Evolutionary conservation across 768 basidiomycete species (phyloP).

Genomic region (Sarcodon sp.): DNA sequence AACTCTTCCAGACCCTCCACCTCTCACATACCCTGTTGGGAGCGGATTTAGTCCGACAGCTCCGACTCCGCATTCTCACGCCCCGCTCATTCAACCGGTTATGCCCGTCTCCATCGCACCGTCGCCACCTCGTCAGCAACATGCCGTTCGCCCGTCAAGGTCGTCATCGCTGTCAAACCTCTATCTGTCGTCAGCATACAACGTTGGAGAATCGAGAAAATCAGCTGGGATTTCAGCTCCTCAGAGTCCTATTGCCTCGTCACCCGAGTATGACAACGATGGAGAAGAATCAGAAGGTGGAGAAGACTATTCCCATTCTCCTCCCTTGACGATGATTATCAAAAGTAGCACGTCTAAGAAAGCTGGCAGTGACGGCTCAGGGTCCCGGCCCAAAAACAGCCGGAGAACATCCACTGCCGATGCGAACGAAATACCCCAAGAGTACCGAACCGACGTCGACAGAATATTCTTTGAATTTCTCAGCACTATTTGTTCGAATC

Average conservation of each 20-base stretch:
- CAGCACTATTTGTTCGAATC: constrained; percentile 78
- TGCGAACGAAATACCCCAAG: constrained; percentile 61
- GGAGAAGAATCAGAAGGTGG: constrained; percentile 13
- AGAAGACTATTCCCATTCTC: constrained; percentile 5
- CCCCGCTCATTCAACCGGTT: constrained; percentile 6
- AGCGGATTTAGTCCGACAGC: constrained; percentile 19
- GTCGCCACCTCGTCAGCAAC: constrained; percentile 7
- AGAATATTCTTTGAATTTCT: constrained; percentile 86
- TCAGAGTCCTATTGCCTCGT: constrained; percentile 11
- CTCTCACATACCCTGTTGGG: constrained; percentile 7
- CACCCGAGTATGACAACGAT: constrained; percentile 22
- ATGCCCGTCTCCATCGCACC: constrained; percentile 7
- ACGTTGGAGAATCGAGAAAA: constrained; percentile 9
- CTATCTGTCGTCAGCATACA: constrained; percentile 17
- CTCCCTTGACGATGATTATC: constrained; percentile 14
- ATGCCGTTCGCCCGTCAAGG: constrained; percentile 13
- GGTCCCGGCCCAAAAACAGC: constrained; percentile 15
- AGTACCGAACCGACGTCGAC: constrained; percentile 75
- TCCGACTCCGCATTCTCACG: constrained; percentile 15
- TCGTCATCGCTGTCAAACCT: constrained; percentile 19
- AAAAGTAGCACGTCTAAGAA: constrained; percentile 15
- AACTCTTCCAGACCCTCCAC: constrained; percentile 7
- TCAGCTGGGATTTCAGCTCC: constrained; percentile 12
- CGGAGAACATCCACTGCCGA: constrained; percentile 15
- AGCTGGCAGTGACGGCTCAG: constrained; percentile 10